phyloP scores from a whole-genome alignment of 345 rosid species.

The Limnanthes douglasii region DNA sequence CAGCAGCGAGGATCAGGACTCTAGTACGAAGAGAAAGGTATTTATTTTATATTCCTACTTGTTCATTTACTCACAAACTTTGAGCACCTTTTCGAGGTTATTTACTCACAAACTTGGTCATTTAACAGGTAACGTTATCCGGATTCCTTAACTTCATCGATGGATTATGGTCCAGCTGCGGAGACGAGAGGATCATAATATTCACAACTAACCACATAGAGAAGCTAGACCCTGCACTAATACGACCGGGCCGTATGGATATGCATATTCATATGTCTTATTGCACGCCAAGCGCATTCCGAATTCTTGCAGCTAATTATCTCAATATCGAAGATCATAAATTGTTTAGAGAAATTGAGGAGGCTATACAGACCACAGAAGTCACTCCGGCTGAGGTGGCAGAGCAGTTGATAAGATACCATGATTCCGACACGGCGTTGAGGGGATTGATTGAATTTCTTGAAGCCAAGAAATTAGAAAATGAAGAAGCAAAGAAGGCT shows the following conservation, averaged over 20 bases:
- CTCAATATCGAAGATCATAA: constrained; percentile 12
- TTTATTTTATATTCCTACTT: too few relatives aligned
- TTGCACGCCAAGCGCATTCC: constrained; percentile 20
- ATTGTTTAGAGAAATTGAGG: constrained; percentile 18
- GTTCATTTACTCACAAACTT: too few relatives aligned
- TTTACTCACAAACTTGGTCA: too few relatives aligned
- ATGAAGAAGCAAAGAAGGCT: constrained; percentile 9
- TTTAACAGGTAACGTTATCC: constrained; percentile 27
- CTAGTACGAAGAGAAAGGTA: constrained; percentile 4
- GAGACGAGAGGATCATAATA: constrained; percentile 47
- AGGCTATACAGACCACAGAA: constrained; percentile 8
- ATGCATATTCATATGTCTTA: constrained; percentile 50
- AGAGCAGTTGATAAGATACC: constrained; percentile 26
- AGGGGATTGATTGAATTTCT: constrained; percentile 17
- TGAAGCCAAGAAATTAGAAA: constrained; percentile 13
- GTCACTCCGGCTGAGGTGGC: constrained; percentile 38
- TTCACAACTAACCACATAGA: constrained; percentile 61
- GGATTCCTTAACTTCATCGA: constrained; percentile 49
- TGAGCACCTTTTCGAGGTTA: too few relatives aligned
- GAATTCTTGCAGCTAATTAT: constrained; percentile 22
- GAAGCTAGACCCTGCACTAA: constrained; percentile 37
- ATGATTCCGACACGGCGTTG: constrained; percentile 15
- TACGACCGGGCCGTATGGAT: constrained; percentile 59
- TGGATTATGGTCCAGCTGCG: constrained; percentile 47
- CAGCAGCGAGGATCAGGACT: background rate